Base-by-base conservation (phyloP, 2,329 filamentous ascomycete genomes). In the Monascus ruber region DNA sequence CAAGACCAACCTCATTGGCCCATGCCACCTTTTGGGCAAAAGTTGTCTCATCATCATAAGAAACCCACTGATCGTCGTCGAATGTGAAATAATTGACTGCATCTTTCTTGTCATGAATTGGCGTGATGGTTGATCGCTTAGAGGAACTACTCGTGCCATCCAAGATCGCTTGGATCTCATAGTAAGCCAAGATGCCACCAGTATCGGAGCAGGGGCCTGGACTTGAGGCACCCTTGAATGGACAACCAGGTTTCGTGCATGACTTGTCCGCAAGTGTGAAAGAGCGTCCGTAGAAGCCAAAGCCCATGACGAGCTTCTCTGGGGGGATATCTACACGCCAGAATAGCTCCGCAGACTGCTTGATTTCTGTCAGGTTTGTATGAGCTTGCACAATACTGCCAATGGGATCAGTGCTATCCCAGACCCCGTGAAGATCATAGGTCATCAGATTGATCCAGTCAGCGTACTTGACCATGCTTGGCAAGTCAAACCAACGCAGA, bases 221-320 rank as follows among this genome's bases (percentile, higher is more conserved):
- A 2, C 24, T 28, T 2, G 33, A n/a, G 5, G 27, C 40, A 7
- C 35, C 40, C 0, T n/a, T 39, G 25, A 42, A 45, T 2, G 28
- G 32, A 24, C 43, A 45, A 5, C 38, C 40, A 6, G 40, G 38
- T 3, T 6, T 27, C 6, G 31, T 43, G 17, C 39, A 43, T 3
- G n/a, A n/a, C 0, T 25, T 17, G 25, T 39, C 17, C 4, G 6
- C 4, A 5, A 46, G 38, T 2, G 35, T 36, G 34, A 65, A 72
- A 2, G 65, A 61, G 4, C 70, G 55, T 0, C 69, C 70, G 38
- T 74, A 74, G 35, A 59, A 62, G 1, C 68, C 68, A 1, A 72
- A 39, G 1, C 71, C 71, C 5, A 76, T 39, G 24, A 46, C 36
- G 4, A 75, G 46, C 39, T 71, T 67, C 0, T 43, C 35, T 0